A percentile compares a stretch with the other conserved stretches of the same genome.
Conservation (phyloP, 371 early-diverging fungal genomes). For the Syncephalastrum contaminatum region DNA sequence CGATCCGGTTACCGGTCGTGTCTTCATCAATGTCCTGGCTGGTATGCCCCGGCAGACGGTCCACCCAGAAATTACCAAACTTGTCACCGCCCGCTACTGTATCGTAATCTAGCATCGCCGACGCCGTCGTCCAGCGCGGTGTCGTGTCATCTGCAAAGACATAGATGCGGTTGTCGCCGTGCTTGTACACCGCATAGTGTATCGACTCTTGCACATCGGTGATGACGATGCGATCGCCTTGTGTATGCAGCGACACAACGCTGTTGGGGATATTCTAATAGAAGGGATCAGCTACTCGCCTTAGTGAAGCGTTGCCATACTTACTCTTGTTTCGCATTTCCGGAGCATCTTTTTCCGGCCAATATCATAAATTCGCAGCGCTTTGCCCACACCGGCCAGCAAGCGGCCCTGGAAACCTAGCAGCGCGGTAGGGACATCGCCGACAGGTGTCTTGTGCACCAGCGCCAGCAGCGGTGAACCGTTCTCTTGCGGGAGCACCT, state of each 20-base stretch:
- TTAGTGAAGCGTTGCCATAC: neutral
- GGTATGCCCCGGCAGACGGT: constrained; percentile 67
- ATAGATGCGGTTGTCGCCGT: constrained; percentile 76
- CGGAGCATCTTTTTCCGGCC: constrained; percentile 90
- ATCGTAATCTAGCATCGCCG: constrained; percentile 87
- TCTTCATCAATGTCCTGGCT: constrained; percentile 85
- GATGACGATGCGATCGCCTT: constrained; percentile 84
- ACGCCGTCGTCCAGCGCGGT: constrained; percentile 85
- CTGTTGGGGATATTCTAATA: constrained; percentile 65
- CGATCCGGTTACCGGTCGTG: constrained; percentile 77
- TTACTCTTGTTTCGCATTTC: constrained; percentile 82
- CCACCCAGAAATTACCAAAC: constrained; percentile 90
- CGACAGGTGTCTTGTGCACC: constrained; percentile 84
- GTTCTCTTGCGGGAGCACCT: constrained; percentile 61
- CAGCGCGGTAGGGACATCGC: constrained; percentile 84
- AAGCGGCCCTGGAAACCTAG: constrained; percentile 87
- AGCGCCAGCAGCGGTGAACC: constrained; percentile 59
- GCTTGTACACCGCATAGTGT: constrained; percentile 75
- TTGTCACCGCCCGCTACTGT: constrained; percentile 94
- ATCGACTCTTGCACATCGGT: constrained; percentile 90
- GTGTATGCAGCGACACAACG: constrained; percentile 75
- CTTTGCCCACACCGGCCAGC: constrained; percentile 86
- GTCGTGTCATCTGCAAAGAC: constrained; percentile 93
- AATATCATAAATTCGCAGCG: constrained; percentile 88
- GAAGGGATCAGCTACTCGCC: neutral